Percentiles rank a stretch among this genome's conserved stretches.
Conservation (phyloP, 163 green algal species). For the Trebouxia gelatinosa region DNA sequence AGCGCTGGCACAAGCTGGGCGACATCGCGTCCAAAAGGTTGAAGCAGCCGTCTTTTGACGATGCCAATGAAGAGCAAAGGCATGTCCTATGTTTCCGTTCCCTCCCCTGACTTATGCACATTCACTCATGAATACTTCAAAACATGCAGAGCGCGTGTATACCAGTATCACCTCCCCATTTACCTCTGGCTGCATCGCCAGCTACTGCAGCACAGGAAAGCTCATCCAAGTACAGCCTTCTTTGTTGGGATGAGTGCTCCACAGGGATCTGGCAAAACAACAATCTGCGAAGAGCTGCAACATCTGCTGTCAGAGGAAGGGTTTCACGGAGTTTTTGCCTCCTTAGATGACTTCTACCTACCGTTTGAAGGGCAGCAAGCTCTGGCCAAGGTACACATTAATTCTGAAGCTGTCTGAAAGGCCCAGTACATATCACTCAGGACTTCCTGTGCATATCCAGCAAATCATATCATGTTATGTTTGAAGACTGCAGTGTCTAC, state of each 20-base stretch:
- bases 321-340: slow-evolving; percentile 72
- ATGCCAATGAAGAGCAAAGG: slow-evolving; percentile 9
- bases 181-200: slow-evolving; percentile 89
- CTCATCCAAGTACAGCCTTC: slow-evolving; percentile 39
- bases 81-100: too few relatives aligned
- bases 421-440: too few relatives aligned
- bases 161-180: slow-evolving; percentile 97
- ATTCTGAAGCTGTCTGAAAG: too few relatives aligned
- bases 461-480: too few relatives aligned
- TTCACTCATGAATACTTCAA: too few relatives aligned
- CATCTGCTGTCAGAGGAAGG: slow-evolving; percentile 71
- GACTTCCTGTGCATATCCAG: too few relatives aligned
- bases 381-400: slow-evolving; percentile 49
- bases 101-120: too few relatives aligned
- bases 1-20: slow-evolving; percentile 10
- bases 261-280: slow-evolving; percentile 96
- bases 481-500: too few relatives aligned
- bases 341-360: slow-evolving; percentile 99
- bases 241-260: slow-evolving; percentile 92
- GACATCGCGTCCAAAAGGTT: background rate
- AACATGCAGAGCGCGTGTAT: slow-evolving; percentile 61
- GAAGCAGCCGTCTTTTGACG: background rate
- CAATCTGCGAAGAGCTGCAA: slow-evolving; percentile 88
- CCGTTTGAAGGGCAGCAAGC: slow-evolving; percentile 66
- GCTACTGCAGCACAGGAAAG: slow-evolving; percentile 63